phyloP scores from a whole-genome alignment of 2,329 filamentous ascomycete species.

The Cladophialophora psammophila region DNA sequence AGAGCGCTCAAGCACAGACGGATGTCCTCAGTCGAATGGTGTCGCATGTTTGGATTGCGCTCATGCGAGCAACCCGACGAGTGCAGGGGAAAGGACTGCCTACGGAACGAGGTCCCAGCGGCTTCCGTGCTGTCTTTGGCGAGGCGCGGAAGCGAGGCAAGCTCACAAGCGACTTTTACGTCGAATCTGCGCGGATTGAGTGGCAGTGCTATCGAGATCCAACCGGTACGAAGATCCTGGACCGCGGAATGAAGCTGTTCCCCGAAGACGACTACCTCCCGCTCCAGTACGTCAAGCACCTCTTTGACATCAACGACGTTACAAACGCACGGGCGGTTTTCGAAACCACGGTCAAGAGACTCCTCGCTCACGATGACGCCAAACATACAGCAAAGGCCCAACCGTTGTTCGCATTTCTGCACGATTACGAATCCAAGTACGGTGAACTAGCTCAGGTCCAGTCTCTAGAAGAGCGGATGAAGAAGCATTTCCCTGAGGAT shows the following conservation, averaged over 20 bases:
- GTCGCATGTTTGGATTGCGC: constrained; percentile 91
- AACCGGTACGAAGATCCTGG: constrained; percentile 93
- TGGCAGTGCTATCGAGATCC: constrained; percentile 95
- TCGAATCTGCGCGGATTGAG: constrained; percentile 90
- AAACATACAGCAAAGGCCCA: constrained; percentile 79
- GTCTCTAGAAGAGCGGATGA: constrained; percentile 91
- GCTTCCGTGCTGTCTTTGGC: constrained; percentile 85
- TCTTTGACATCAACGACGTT: constrained; percentile 89
- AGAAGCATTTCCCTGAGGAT: constrained; percentile 89
- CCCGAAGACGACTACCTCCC: constrained; percentile 93
- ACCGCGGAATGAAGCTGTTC: constrained; percentile 90
- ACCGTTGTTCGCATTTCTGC: constrained; percentile 87
- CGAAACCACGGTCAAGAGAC: constrained; percentile 86
- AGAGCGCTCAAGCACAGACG: constrained; percentile 75
- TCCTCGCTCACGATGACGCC: constrained; percentile 71
- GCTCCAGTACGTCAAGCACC: constrained; percentile 92
- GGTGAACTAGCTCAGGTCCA: constrained; percentile 90
- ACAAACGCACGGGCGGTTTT: constrained; percentile 97
- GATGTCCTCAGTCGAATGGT: constrained; percentile 82
- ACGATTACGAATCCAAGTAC: constrained; percentile 93
- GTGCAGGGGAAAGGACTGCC: constrained; percentile 84
- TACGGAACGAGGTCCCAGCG: constrained; percentile 66
- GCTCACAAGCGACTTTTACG: constrained; percentile 92
- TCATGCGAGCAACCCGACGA: constrained; percentile 92
- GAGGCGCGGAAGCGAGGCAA: constrained; percentile 87